Base-by-base conservation (phyloP, 352 stramenopile species). In the Phytophthora lateralis region DNA sequence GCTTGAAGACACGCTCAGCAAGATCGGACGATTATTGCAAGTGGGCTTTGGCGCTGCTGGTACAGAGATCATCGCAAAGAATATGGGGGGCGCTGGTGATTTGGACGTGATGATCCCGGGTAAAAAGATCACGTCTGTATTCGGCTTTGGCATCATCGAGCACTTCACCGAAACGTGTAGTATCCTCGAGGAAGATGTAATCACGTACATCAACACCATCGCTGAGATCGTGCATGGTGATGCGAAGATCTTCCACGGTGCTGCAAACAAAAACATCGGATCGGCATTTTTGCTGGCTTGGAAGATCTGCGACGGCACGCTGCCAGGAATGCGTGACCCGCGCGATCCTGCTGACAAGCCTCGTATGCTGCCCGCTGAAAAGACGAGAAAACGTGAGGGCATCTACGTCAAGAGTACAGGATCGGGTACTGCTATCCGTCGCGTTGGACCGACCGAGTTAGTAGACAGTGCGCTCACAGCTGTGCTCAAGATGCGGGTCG, bases 151-250 rank as follows among this genome's bases (percentile, higher is more conserved):
- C 3, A 96, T 93, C 55, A 99, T 99, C 55, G 83, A 98, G 70
- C 93, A 97, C 30, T 99, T 99, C 63, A 98, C 97, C 15, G 86
- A 98, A 57, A 97, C 89, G 30, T 97, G 93, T 41, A 90, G 85
- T 55, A 71, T 92, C 27, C 69, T 99, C 1, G 90, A 98, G 52
- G 91, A 98, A 55, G 95, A 99, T 64, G 88, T 99, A 2, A 98
- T 98, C 80, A 98, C 89, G 46, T 98, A 99, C 74, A 98, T 99
- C 55, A 99, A 99, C 68, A 98, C 90, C 30, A 94, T 99, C 57
- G 97, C 96, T 2, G 85, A 91, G 39, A 98, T 99, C 54, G 85
- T 99, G 14, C 96, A 99, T 57, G 79, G 91, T 26, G 93, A 98
- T 60, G 90, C 96, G 1, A 96, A 97, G 60, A 66, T 94, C 5